A percentile compares a stretch with the other conserved stretches of the same genome.
phyloP scores from a whole-genome alignment of 164 flowering plant genomes.

The Vitis vinifera region DNA sequence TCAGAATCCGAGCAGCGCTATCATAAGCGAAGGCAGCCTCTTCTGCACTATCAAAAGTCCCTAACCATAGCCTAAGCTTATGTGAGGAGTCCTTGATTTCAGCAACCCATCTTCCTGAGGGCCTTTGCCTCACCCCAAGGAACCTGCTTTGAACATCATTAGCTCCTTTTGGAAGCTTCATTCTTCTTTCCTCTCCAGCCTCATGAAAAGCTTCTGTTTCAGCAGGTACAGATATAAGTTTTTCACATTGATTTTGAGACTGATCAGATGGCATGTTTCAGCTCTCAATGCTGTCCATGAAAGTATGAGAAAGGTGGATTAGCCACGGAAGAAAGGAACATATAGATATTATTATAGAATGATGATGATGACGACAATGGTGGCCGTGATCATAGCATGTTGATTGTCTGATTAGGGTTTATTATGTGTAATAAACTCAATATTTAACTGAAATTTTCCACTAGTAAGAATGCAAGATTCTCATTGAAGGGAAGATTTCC shows the following conservation, averaged over 20 bases:
- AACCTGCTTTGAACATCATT: slow-evolving; percentile 21
- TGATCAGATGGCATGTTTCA: slow-evolving; percentile 7
- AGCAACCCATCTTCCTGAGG: slow-evolving; percentile 72
- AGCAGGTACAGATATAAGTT: neutral
- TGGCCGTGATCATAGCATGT: slow-evolving; percentile 7
- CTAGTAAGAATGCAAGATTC: neutral
- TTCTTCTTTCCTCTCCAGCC: neutral
- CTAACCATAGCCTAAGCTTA: slow-evolving; percentile 61
- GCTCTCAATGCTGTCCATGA: slow-evolving; percentile 22
- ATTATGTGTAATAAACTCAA: neutral
- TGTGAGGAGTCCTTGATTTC: slow-evolving; percentile 56
- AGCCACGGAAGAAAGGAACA: slow-evolving; percentile 2
- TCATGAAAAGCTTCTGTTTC: neutral
- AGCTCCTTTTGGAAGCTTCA: slow-evolving; percentile 1
- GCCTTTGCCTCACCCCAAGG: slow-evolving; percentile 65
- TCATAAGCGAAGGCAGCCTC: slow-evolving; percentile 68
- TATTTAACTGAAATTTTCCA: neutral
- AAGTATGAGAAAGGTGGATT: neutral
- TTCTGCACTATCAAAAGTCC: slow-evolving; percentile 55
- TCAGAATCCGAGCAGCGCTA: slow-evolving; percentile 47
- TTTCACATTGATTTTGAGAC: slow-evolving; percentile 3
- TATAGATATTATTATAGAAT: neutral
- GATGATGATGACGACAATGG: neutral
- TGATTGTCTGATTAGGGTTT: slow-evolving; percentile 10
- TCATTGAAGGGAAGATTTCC: neutral